Conservation (phyloP, 345 rosid genomes). For the Salix caprea region DNA sequence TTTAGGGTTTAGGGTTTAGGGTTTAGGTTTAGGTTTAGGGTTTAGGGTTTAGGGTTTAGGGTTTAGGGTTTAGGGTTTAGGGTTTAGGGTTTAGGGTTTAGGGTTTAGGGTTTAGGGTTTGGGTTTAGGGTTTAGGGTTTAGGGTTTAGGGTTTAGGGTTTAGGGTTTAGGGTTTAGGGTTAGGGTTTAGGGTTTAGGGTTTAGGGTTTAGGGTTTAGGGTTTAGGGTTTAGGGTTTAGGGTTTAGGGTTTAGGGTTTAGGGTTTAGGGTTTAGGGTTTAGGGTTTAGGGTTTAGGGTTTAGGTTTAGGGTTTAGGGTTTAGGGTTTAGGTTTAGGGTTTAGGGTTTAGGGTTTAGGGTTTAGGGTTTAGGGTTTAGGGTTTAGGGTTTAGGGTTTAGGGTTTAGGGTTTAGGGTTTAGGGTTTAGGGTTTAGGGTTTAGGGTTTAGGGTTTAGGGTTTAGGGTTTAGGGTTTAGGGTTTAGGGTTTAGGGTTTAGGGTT, state of each 20-base stretch:
- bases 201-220: conserved; percentile 18
- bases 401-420: not conserved
- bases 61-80: no score
- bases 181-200: not conserved
- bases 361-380: not conserved
- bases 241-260: no score
- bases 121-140: no score
- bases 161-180: not conserved
- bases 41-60: not conserved
- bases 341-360: not conserved
- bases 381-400: not conserved
- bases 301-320: no score
- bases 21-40: not conserved
- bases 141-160: no score
- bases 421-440: not conserved
- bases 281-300: no score
- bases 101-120: not conserved
- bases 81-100: no score
- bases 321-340: not conserved
- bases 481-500: not conserved
- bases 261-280: no score
- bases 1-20: no score
- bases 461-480: not conserved
- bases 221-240: conserved; percentile 4
- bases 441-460: not conserved